A percentile compares a stretch with the other conserved stretches of the same genome.
Evolutionary conservation across 805 yeast genomes (phyloP).

Genomic region (Debaryomyces hansenii): DNA sequence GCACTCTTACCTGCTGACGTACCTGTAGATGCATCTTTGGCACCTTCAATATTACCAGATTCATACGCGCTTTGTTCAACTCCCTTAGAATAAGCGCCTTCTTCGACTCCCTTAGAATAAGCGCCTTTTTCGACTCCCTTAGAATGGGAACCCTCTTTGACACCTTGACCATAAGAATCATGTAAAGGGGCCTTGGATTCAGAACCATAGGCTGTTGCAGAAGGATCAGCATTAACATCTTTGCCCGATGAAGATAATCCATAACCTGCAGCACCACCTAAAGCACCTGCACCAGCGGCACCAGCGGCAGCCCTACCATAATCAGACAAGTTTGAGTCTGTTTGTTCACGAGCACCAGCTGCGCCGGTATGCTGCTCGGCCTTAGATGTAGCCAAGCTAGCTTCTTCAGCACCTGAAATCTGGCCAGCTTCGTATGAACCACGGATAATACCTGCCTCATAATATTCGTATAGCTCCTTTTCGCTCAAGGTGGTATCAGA

Average conservation of each 20-base stretch:
- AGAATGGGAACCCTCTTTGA: conserved; percentile 3
- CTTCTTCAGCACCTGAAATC: conserved; percentile 1
- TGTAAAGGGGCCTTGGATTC: conserved; percentile 1
- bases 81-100: conserved; percentile 11
- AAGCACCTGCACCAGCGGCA: conserved; percentile 6
- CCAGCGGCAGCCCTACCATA: conserved; percentile 6
- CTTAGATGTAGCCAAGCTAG: background rate
- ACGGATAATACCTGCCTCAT: conserved; percentile 14
- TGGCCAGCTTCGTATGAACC: conserved; percentile 19
- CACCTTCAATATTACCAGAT: conserved; percentile 9
- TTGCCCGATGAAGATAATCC: background rate
- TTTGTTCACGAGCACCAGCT: background rate
- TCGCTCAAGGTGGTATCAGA: background rate
- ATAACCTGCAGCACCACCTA: conserved; percentile 1
- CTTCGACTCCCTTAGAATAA: conserved; percentile 5
- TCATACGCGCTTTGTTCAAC: conserved; percentile 12
- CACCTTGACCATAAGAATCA: background rate
- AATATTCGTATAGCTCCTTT: conserved; percentile 6
- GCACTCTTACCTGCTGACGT: background rate
- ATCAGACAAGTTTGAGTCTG: conserved; percentile 4
- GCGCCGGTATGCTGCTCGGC: too few relatives aligned
- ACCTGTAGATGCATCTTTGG: background rate
- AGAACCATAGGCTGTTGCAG: conserved; percentile 5
- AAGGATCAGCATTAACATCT: conserved; percentile 3
- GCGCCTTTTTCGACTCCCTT: conserved; percentile 10